Base-by-base conservation (phyloP, 1,139 yeast species). In the Geotrichum restrictum region DNA sequence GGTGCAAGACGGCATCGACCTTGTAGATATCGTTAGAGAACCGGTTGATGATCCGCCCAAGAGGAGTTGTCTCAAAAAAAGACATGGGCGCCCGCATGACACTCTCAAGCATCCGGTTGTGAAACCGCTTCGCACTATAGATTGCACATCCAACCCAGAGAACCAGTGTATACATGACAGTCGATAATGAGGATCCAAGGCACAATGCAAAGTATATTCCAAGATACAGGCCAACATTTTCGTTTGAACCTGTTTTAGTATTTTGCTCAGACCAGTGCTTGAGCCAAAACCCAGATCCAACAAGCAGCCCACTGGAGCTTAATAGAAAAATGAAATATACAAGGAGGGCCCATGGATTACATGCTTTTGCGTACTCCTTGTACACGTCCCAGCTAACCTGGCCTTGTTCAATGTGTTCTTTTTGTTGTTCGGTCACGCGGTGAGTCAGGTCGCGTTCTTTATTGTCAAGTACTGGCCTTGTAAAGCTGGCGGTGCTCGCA, bases 261-360 rank as follows among this genome's bases (percentile, higher is more conserved):
- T 91, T 89, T 31, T 84, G 80, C 67, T 48, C 51, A n/a, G 95
- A 88, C 98, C 97, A 91, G 64, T 85, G 86, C 66, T 91, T 91
- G 63, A 91, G 78, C 98, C 98, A 91, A 55, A 88, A 75, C 63
- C 83, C 87, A 37, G 89, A 76, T 6, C 69, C 66, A 33, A 80
- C 71, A 51, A 79, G 77, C 50, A 80, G 67, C 44, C 81, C 59
- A 62, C 80, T 79, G 6, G 82, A 73, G 0, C 69, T 27, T 24
- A 74, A 51, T 27, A 83, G 65, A 19, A 68, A 54, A 24, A 64
- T 45, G 10, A 69, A 51, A 62, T 84, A 80, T 3, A 83, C 59
- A 0, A 73, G 33, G 24, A 88, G 89, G 59, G 81, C 80, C 45
- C 65, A 68, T 13, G 85, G 78, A 58, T 88, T 88, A 75, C 96